A percentile compares a stretch with the other conserved stretches of the same genome.
These are phyloP conservation scores for Neurospora cerealis DNA, from an alignment of 495 filamentous ascomycete species.

Conservation along the genomic window DNA sequence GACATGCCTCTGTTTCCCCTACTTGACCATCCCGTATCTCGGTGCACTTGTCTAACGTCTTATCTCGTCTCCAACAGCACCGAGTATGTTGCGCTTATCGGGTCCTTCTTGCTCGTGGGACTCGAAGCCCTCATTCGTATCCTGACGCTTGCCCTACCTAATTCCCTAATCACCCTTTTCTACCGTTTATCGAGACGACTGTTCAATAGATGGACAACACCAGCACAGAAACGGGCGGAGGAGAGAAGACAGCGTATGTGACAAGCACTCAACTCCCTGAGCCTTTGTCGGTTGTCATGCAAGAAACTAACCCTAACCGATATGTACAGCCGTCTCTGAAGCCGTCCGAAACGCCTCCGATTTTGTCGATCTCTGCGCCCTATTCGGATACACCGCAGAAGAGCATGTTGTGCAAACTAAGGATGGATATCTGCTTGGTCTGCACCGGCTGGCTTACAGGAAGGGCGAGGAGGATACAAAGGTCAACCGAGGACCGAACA, in stretches of 20 bases:
- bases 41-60: not conserved
- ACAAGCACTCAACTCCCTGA: not conserved
- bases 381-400: slow-evolving; percentile 85
- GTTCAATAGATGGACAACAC: slow-evolving; percentile 70
- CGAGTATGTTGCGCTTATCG: slow-evolving; percentile 79
- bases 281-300: not conserved
- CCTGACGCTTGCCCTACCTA: slow-evolving; percentile 85
- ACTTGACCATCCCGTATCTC: not conserved
- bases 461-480: slow-evolving; percentile 65
- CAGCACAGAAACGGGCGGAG: slow-evolving; percentile 53
- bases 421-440: slow-evolving; percentile 86
- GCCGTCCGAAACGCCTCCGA: slow-evolving; percentile 63
- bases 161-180: slow-evolving; percentile 67
- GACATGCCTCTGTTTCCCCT: slow-evolving; percentile 10
- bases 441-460: slow-evolving; percentile 77
- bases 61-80: slow-evolving; percentile 30
- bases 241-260: slow-evolving; percentile 44
- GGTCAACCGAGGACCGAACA: slow-evolving; percentile 63
- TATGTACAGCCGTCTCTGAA: slow-evolving; percentile 34
- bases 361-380: slow-evolving; percentile 81
- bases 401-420: slow-evolving; percentile 92
- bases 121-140: slow-evolving; percentile 74
- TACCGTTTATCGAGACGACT: slow-evolving; percentile 71
- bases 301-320: not conserved
- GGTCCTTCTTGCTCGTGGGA: slow-evolving; percentile 69